Percentiles rank a stretch among this genome's conserved stretches.
These are phyloP conservation scores for Phytophthora cajani DNA, from an alignment of 352 stramenopile genomes.

Conservation along the genomic window DNA sequence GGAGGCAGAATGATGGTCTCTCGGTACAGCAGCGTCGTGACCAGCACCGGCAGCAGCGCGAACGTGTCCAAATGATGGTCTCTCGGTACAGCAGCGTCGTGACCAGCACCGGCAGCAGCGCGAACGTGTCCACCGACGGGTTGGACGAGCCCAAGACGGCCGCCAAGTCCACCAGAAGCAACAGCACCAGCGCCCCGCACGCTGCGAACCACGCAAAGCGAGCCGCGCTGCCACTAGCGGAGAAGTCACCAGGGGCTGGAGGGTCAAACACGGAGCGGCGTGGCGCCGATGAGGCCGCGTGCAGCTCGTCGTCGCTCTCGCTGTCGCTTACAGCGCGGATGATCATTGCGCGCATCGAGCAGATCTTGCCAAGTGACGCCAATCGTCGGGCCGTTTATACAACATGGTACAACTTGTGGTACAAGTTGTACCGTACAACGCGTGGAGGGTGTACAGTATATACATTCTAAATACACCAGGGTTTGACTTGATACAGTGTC, in stretches of 20 bases:
- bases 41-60: constrained; percentile 37
- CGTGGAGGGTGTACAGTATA: not conserved
- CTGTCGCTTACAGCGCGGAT: constrained; percentile 69
- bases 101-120: constrained; percentile 37
- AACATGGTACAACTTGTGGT: not conserved
- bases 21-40: constrained; percentile 12
- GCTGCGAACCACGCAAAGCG: constrained; percentile 55
- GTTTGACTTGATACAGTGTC: too few relatives aligned
- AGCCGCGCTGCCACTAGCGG: not conserved
- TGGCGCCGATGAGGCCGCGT: constrained; percentile 1
- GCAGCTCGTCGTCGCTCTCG: constrained; percentile 50
- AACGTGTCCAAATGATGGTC: constrained; percentile 44
- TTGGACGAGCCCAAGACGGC: constrained; percentile 36
- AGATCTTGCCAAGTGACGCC: constrained; percentile 13
- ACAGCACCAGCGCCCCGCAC: constrained; percentile 46
- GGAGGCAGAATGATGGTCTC: constrained; percentile 28
- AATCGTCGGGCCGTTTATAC: not conserved
- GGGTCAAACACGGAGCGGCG: constrained; percentile 35
- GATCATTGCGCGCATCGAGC: constrained; percentile 58
- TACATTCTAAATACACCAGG: not conserved
- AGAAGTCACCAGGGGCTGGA: not conserved
- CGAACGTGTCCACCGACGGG: constrained; percentile 41
- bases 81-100: constrained; percentile 14
- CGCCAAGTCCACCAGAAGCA: constrained; percentile 71
- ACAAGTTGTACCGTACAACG: not conserved